Conservation (phyloP, 2,329 filamentous ascomycete species). For the Endoconidiophora polonica region DNA sequence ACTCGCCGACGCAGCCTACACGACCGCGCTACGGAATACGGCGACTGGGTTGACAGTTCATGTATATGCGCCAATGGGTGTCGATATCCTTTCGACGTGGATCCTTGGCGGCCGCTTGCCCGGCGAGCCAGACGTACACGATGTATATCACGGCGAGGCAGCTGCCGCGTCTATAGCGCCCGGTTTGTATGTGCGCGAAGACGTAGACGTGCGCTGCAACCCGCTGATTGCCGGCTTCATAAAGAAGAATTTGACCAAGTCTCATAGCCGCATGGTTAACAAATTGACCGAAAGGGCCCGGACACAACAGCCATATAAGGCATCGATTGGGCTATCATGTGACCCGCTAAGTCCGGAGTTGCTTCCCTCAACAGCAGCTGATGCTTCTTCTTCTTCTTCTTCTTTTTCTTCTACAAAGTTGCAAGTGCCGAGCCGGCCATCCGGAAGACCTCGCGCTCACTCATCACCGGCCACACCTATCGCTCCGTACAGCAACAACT, state of each 20-base stretch:
- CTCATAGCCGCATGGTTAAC: slow-evolving; percentile 49
- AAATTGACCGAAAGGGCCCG: not conserved
- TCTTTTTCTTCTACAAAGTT: too few species aligned
- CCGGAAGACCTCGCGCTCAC: not conserved
- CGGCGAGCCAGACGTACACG: slow-evolving; percentile 50
- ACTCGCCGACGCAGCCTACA: slow-evolving; percentile 47
- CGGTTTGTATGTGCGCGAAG: slow-evolving; percentile 70
- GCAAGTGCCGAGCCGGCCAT: too few species aligned
- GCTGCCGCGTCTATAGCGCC: slow-evolving; percentile 25
- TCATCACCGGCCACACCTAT: not conserved
- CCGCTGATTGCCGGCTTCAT: slow-evolving; percentile 60
- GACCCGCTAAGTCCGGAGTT: too few species aligned
- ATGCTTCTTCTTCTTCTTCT: too few species aligned
- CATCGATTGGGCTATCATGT: too few species aligned
- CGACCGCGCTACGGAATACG: slow-evolving; percentile 63
- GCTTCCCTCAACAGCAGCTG: too few species aligned
- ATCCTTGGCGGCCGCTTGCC: slow-evolving; percentile 54
- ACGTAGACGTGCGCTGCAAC: slow-evolving; percentile 67
- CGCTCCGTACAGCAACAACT: not conserved
- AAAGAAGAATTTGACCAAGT: slow-evolving; percentile 64
- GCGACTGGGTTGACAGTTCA: slow-evolving; percentile 63
- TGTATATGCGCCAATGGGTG: slow-evolving; percentile 64
- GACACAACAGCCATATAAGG: not conserved
- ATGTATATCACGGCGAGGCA: slow-evolving; percentile 40
- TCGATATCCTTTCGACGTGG: slow-evolving; percentile 69